Evolutionary conservation across 306 rosid genomes (phyloP), one percentile per base, ranked within the genome.

Genomic region (Vigna reflexopilosa): DNA sequence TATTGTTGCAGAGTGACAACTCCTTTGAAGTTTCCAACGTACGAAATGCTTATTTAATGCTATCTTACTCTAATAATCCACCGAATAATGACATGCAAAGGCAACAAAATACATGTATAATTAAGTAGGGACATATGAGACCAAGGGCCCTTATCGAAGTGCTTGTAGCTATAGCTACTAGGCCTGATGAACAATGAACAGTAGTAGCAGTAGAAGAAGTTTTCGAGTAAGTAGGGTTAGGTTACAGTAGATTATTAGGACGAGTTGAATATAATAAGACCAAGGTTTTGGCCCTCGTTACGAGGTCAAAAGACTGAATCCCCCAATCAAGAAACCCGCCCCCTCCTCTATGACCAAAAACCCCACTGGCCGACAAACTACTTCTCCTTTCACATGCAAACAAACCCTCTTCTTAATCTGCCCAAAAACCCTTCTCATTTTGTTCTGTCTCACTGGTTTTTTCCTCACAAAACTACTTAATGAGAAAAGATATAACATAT

Each of bases 301-400:
- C 87, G 85, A 91, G 90, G 94, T 88, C 94, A 91, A 88, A 85
- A 57, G 86, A 49, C 57, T 71, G 42, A 65, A 24, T 70, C 64
- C 84, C 76, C 73, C 78, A 70, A 85, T 86, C 67, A 80, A 89
- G 75, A 85, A 79, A 80, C 70, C 77, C 69, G 40, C 67, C 44
- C 54, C 44, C 36, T 67, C 32, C 70, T 51, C 75, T 44, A 28
- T 81, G 78, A 82, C 83, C 83, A 86, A 81, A 30, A 68, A 81
- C 66, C 65, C 77, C 85, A 84, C 86, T 83, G 34, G 76, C 93
- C 91, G 88, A 90, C 98, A 91, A 62, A 12, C 58, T 66, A 32
- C 77, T 80, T 40, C 80, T 59, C 82, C 67, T 70, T 70, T 67
- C 98, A 91, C 97, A 91, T 91, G 95, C 90, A 77, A 75, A 71